These are phyloP conservation scores for Apophysomyces trapeziformis DNA, from an alignment of 371 early-diverging fungal genomes.

Conservation along the genomic window DNA sequence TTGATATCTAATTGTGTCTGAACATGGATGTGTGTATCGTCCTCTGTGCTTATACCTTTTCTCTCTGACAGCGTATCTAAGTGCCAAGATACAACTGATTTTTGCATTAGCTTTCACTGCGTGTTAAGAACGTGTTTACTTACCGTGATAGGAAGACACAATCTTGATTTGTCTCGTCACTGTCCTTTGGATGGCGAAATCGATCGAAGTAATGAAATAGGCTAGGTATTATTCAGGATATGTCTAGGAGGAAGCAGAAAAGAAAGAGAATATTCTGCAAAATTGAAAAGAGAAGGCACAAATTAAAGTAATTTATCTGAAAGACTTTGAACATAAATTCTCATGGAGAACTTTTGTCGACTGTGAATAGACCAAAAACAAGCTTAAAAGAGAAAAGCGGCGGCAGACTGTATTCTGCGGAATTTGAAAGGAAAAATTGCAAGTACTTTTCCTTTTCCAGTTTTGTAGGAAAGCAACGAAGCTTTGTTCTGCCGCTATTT, in stretches of 20 bases:
- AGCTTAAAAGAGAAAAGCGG: neutral
- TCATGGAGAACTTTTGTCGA: too few relatives aligned
- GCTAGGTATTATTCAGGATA: neutral
- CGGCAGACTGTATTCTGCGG: neutral
- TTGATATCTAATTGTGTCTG: too few relatives aligned
- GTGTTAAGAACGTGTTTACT: neutral
- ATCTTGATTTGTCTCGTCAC: neutral
- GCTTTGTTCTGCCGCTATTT: constrained; percentile 4
- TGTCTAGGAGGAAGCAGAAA: neutral
- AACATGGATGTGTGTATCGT: too few relatives aligned
- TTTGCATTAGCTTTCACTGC: neutral
- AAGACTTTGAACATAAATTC: neutral
- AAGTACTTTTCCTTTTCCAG: constrained; percentile 10
- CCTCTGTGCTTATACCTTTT: too few relatives aligned
- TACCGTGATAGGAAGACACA: constrained; percentile 7
- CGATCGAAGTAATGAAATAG: constrained; percentile 6
- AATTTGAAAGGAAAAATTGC: neutral
- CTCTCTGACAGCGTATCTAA: too few relatives aligned
- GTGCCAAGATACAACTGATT: neutral
- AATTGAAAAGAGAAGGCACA: neutral
- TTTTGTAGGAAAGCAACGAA: neutral
- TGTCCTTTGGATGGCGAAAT: neutral
- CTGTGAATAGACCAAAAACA: neutral
- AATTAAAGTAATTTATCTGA: neutral
- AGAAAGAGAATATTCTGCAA: neutral